These are phyloP conservation scores for Yarrowia alimentaria DNA, from an alignment of 805 yeast species.

Conservation along the genomic window DNA sequence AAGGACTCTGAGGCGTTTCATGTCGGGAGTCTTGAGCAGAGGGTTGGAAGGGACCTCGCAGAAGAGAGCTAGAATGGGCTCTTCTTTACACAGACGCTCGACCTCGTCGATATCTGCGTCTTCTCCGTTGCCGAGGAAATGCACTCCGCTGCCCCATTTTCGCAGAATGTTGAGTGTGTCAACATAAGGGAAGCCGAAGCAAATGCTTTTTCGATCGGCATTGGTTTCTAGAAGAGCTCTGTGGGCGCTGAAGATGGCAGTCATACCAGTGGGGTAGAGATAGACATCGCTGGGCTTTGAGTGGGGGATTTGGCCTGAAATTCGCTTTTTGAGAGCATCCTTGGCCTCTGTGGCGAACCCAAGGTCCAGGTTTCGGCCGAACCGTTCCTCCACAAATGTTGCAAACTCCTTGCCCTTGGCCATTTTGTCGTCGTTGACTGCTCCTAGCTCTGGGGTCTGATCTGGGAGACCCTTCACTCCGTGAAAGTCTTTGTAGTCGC, in stretches of 20 bases:
- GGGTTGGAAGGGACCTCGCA: conserved; percentile 97
- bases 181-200: conserved; percentile 95
- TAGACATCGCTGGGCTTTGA: conserved; percentile 61
- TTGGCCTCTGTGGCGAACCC: conserved; percentile 75
- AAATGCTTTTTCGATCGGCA: conserved; percentile 53
- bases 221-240: conserved; percentile 38
- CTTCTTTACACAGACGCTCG: conserved; percentile 62
- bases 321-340: conserved; percentile 66
- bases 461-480: no score
- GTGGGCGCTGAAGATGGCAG: conserved; percentile 82
- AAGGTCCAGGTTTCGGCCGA: conserved; percentile 83
- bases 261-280: conserved; percentile 89
- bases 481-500: conserved; percentile 2
- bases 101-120: conserved; percentile 60
- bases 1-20: conserved; percentile 59
- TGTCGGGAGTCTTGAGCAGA: conserved; percentile 78
- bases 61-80: conserved; percentile 69
- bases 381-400: conserved; percentile 79
- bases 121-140: conserved; percentile 83
- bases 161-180: conserved; percentile 82
- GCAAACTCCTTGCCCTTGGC: no score
- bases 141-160: conserved; percentile 90
- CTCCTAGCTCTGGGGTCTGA: no score
- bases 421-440: no score
- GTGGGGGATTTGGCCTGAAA: conserved; percentile 62